Percentiles rank a stretch among this genome's conserved stretches.
phyloP scores from a whole-genome alignment of 257 asterid genomes.

The Osmanthus fragrans region DNA sequence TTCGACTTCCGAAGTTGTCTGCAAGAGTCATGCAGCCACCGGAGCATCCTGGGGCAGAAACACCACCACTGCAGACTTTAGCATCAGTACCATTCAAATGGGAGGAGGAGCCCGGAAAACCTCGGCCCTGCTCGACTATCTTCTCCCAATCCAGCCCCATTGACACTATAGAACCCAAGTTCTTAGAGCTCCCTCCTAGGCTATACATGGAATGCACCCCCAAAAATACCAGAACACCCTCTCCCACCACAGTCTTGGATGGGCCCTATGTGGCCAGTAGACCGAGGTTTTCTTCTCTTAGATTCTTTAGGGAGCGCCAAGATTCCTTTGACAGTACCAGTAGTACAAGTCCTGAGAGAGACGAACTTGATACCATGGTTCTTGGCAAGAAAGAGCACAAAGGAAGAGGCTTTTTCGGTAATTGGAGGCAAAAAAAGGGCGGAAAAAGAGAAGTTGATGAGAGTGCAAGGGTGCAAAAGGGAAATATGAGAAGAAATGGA shows the following conservation, averaged over 20 bases:
- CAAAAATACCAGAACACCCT: constrained; percentile 39
- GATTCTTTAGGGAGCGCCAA: constrained; percentile 39
- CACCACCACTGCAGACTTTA: constrained; percentile 55
- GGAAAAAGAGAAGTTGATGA: constrained; percentile 32
- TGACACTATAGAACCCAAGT: constrained; percentile 18
- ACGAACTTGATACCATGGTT: constrained; percentile 20
- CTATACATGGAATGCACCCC: constrained; percentile 23
- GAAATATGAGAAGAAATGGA: constrained; percentile 37
- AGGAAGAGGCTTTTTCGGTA: constrained; percentile 36
- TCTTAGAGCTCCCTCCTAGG: constrained; percentile 61
- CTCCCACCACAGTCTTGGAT: constrained; percentile 64
- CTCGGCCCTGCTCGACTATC: constrained; percentile 46
- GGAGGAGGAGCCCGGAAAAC: constrained; percentile 86
- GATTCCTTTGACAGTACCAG: constrained; percentile 42
- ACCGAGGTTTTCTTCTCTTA: constrained; percentile 59
- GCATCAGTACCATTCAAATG: constrained; percentile 78
- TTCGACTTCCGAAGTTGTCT: constrained; percentile 27
- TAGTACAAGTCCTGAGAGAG: constrained; percentile 29
- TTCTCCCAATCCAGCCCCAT: constrained; percentile 30
- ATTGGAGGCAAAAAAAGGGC: constrained; percentile 20
- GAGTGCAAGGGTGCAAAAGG: not conserved
- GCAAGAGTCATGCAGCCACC: constrained; percentile 39
- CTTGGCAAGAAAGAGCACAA: constrained; percentile 30
- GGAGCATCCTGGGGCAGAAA: constrained; percentile 43
- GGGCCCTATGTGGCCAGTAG: constrained; percentile 48